phyloP scores from a whole-genome alignment of 371 early-diverging fungal genomes.

The Haplosporangium sp. region DNA sequence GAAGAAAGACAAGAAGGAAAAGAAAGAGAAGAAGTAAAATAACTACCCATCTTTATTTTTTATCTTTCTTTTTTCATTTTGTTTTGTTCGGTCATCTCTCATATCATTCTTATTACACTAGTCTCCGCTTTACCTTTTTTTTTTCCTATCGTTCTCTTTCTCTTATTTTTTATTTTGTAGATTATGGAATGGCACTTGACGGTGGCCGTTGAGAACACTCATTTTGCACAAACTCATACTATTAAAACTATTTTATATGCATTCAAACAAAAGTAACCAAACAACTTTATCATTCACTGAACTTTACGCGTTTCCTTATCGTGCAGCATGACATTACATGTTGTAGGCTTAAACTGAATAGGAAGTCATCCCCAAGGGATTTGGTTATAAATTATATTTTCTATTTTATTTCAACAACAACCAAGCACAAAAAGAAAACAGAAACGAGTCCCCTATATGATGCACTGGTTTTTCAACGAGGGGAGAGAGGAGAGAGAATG shows the following conservation, averaged over 20 bases:
- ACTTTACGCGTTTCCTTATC: background rate
- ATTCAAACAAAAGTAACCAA: background rate
- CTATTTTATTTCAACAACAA: slow-evolving; percentile 5
- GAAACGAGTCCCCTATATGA: background rate
- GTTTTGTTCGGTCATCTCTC: slow-evolving; percentile 2
- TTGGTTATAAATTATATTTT: background rate
- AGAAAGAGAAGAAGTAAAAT: slow-evolving; percentile 60
- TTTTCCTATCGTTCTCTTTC: background rate
- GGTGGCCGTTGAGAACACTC: slow-evolving; percentile 10
- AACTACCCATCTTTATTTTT: slow-evolving; percentile 50
- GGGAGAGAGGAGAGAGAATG: background rate
- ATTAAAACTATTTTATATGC: slow-evolving; percentile 6
- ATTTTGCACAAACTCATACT: slow-evolving; percentile 8
- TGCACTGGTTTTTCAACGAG: background rate
- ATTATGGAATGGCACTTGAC: slow-evolving; percentile 17
- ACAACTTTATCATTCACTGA: too few relatives aligned
- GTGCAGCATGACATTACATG: background rate
- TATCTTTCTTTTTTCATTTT: slow-evolving; percentile 9
- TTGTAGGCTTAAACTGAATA: background rate
- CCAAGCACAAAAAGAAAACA: slow-evolving; percentile 6
- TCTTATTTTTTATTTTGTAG: slow-evolving; percentile 17
- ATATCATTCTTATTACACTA: slow-evolving; percentile 5
- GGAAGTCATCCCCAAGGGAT: background rate
- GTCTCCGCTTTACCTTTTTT: slow-evolving; percentile 4
- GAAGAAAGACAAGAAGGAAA: slow-evolving; percentile 59